phyloP scores from a whole-genome alignment of 202 grass and related monocot species.

The Digitaria exilis region DNA sequence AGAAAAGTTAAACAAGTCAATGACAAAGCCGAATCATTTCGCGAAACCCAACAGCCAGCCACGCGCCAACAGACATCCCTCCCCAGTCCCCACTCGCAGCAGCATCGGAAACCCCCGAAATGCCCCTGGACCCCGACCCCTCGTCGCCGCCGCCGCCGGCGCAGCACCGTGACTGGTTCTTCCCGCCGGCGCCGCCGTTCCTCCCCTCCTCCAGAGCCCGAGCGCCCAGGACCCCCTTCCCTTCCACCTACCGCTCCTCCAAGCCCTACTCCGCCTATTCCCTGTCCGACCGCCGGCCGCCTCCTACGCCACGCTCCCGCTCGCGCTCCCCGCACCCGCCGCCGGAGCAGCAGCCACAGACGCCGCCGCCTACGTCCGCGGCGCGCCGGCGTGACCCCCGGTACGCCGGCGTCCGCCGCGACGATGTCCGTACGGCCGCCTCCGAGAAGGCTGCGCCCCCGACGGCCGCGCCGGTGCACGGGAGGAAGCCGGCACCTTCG shows the following conservation, averaged over 20 bases:
- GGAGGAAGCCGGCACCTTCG: background rate
- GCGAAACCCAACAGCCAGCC: background rate
- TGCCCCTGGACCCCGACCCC: slow-evolving; percentile 63
- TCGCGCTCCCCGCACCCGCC: slow-evolving; percentile 50
- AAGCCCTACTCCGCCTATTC: slow-evolving; percentile 55
- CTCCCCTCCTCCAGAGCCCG: slow-evolving; percentile 42
- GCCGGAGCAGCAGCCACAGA: slow-evolving; percentile 26
- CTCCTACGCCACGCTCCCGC: slow-evolving; percentile 46
- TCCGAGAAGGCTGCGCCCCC: slow-evolving; percentile 1
- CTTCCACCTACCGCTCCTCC: slow-evolving; percentile 54
- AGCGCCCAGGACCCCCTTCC: slow-evolving; percentile 48
- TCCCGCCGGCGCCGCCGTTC: slow-evolving; percentile 63
- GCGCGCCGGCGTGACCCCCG: slow-evolving; percentile 52
- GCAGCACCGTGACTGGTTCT: slow-evolving; percentile 75
- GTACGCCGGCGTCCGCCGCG: slow-evolving; percentile 60
- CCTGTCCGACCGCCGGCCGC: slow-evolving; percentile 43
- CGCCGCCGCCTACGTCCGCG: background rate
- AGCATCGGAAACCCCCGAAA: slow-evolving; percentile 34
- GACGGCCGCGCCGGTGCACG: background rate
- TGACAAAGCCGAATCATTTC: background rate
- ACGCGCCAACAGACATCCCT: slow-evolving; percentile 15
- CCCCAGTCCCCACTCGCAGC: background rate
- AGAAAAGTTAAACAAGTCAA: background rate
- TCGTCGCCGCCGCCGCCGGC: slow-evolving; percentile 38
- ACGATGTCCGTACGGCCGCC: slow-evolving; percentile 7